Evolutionary conservation across 129 eudicot genomes (phyloP).

Genomic region (Cynara cardunculus): DNA sequence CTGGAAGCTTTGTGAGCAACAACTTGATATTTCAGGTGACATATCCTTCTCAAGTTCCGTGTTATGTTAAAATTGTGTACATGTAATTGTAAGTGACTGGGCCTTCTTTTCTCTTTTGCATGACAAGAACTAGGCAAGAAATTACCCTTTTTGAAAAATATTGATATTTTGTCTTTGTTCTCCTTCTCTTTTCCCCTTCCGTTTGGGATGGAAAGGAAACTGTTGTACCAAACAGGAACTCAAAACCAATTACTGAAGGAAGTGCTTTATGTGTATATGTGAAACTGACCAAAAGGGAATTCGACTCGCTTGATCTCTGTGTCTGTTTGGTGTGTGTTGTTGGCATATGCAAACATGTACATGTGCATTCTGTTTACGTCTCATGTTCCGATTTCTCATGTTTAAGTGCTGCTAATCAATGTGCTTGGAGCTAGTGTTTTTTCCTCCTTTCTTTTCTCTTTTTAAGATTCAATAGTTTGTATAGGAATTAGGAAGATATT

Average conservation of each 20-base stretch:
- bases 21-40: constrained; percentile 70
- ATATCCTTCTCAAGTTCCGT: not conserved
- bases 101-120: not conserved
- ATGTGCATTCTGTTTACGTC: not conserved
- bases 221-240: not conserved
- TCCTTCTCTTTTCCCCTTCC: not conserved
- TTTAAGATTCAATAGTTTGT: not conserved
- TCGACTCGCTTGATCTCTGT: not conserved
- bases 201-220: not conserved
- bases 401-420: not conserved
- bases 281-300: not conserved
- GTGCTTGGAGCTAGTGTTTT: not conserved
- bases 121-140: constrained; percentile 10
- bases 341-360: not conserved
- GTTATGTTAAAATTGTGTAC: not conserved
- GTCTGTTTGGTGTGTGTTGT: not conserved
- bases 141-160: not conserved
- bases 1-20: constrained; percentile 79
- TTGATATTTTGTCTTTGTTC: not conserved
- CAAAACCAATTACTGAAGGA: not conserved
- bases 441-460: not conserved
- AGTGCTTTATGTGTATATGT: not conserved
- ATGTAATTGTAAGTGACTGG: not conserved
- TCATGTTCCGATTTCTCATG: not conserved
- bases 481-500: not conserved